phyloP scores from a whole-genome alignment of 345 rosid species.

The Ricinus communis region DNA sequence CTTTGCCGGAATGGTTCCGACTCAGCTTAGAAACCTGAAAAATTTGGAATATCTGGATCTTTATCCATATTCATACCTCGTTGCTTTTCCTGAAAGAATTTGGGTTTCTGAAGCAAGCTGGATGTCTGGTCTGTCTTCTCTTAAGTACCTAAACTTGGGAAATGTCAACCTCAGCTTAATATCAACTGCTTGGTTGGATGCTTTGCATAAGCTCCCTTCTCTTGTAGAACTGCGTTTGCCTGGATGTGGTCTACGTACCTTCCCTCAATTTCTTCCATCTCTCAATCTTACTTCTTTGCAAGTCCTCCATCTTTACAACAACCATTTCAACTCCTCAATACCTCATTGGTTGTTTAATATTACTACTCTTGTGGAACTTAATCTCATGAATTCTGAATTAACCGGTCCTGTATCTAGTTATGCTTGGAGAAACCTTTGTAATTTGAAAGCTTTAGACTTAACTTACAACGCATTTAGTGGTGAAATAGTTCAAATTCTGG shows the following conservation, averaged over 20 bases:
- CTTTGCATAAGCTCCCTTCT: constrained; percentile 30
- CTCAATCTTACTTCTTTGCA: not conserved
- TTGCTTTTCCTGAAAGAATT: not conserved
- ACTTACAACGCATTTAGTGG: constrained; percentile 24
- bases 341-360: constrained; percentile 5
- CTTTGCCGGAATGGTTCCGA: constrained; percentile 26
- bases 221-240: constrained; percentile 30
- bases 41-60: constrained; percentile 25
- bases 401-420: not conserved
- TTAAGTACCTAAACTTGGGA: constrained; percentile 27
- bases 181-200: constrained; percentile 26
- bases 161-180: constrained; percentile 24
- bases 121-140: constrained; percentile 24
- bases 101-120: constrained; percentile 14
- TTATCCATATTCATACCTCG: not conserved
- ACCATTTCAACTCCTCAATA: constrained; percentile 1
- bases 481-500: not conserved
- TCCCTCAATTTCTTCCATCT: constrained; percentile 4
- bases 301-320: not conserved
- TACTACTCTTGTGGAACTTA: constrained; percentile 9
- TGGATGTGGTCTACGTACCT: not conserved
- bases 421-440: constrained; percentile 16
- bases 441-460: constrained; percentile 27
- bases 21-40: constrained; percentile 29
- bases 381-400: constrained; percentile 3